Evolutionary conservation across 495 filamentous ascomycete species (phyloP), one percentile per base, ranked within the genome.

Genomic region (Talaromyces thailandensis): DNA sequence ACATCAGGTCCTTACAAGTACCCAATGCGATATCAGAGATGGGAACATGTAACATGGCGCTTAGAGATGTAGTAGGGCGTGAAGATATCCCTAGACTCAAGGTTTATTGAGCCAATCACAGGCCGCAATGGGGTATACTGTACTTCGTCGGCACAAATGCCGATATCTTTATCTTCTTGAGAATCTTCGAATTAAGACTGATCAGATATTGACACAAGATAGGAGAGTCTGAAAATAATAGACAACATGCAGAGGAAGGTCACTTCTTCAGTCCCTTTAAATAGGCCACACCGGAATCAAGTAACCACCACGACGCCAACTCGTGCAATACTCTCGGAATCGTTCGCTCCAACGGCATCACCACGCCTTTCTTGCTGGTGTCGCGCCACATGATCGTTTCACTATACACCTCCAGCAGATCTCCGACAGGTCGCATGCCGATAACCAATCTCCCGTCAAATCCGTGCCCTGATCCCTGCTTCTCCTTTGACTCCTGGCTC

Each of bases 221-320:
- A 14, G 52, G 24, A 55, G 24, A 35, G 3, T 23, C 29, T 11
- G 12, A 18, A 60, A 2, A 48, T 26, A 60, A 28, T 50, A 60
- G 37, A 60, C 37, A 60, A 18, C 28, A 16, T 24, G 16, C 18
- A 1, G 9, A 14, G 6, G n/a, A 29, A n/a, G 8, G 48, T 37
- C 23, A 62, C 5, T 25, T 51, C 48, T 69, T 65, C 60, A 73
- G 25, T 24, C 67, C 69, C 56, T 58, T 64, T 67, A 78, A 45
- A 68, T 74, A 76, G n/a, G 43, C 55, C 18, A 72, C 66, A 7
- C 74, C 75, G 9, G 74, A 74, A 48, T 75, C 75, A 64, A 76
- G 55, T 60, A 78, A 65, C 73, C 73, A 76, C 75, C 74, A 76
- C 40, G 71, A 58, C 14, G 73, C 70, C 51, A 70, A 65, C 58